These are phyloP conservation scores for Capronia americana DNA, from an alignment of 2,329 filamentous ascomycete genomes.

Conservation along the genomic window DNA sequence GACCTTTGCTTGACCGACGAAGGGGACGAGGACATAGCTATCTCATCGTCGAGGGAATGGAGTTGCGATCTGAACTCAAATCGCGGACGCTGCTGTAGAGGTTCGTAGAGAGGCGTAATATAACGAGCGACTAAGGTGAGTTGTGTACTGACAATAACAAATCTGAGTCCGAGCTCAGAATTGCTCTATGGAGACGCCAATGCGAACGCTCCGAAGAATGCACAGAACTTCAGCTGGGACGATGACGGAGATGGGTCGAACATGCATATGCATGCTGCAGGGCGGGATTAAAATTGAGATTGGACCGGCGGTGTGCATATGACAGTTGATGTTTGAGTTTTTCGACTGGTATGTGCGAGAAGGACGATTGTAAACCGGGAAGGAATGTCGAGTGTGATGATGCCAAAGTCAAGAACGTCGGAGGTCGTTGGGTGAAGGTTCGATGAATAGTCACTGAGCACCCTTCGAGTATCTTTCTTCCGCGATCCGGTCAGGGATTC, in stretches of 20 bases:
- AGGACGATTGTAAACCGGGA: conserved; percentile 4
- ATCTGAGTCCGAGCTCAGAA: conserved; percentile 5
- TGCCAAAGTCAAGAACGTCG: background rate
- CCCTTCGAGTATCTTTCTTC: conserved; percentile 1
- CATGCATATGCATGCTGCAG: conserved; percentile 40
- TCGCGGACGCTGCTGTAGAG: conserved; percentile 1
- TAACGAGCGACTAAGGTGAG: conserved; percentile 38
- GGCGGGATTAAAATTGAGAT: conserved; percentile 38
- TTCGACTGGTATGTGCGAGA: conserved; percentile 20
- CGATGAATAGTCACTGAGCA: background rate
- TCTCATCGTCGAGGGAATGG: conserved; percentile 29
- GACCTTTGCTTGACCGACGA: conserved; percentile 35
- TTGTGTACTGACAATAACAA: conserved; percentile 12
- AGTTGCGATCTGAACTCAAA: conserved; percentile 12
- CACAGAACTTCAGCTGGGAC: conserved; percentile 6
- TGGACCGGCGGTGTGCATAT: conserved; percentile 28
- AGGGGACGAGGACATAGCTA: conserved; percentile 39
- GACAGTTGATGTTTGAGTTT: conserved; percentile 27
- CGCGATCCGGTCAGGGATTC: conserved; percentile 5
- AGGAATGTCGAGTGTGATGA: conserved; percentile 28
- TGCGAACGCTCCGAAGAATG: conserved; percentile 12
- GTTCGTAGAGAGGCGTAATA: conserved; percentile 11
- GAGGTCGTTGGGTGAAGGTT: conserved; percentile 7
- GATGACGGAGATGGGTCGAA: conserved; percentile 27
- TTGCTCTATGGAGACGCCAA: conserved; percentile 7